These are phyloP conservation scores for Bacterosira constricta DNA, from an alignment of 108 stramenopile genomes.

Conservation along the genomic window DNA sequence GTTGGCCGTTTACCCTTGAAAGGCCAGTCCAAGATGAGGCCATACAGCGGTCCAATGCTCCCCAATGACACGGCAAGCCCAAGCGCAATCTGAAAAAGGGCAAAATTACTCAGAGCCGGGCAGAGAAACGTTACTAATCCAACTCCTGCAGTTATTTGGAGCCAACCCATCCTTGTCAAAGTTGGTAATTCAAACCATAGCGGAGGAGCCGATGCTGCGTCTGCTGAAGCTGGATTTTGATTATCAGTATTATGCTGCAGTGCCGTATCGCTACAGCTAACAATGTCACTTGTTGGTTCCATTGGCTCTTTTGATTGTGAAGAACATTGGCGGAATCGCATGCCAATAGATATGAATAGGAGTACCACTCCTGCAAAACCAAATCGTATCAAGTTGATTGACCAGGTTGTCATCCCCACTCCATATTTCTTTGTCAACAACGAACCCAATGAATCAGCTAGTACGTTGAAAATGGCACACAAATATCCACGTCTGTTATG, in stretches of 20 bases:
- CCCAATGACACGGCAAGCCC: conserved; percentile 74
- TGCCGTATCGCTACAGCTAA: not conserved
- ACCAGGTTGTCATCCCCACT: conserved; percentile 71
- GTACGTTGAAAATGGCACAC: conserved; percentile 71
- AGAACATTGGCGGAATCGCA: conserved; percentile 25
- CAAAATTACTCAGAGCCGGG: conserved; percentile 82
- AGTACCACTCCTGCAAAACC: conserved; percentile 81
- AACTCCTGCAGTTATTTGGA: conserved; percentile 66
- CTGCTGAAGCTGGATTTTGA: not conserved
- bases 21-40: conserved; percentile 58
- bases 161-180: conserved; percentile 56
- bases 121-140: conserved; percentile 78
- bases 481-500: conserved; percentile 54
- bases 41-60: conserved; percentile 82
- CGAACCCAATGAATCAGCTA: conserved; percentile 76
- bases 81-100: conserved; percentile 82
- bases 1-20: conserved; percentile 58
- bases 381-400: conserved; percentile 88
- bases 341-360: conserved; percentile 42
- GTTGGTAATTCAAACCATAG: conserved; percentile 63
- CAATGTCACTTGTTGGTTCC: not conserved
- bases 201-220: not conserved
- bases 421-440: conserved; percentile 83
- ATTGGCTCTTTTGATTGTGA: not conserved
- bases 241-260: not conserved